These are phyloP conservation scores for Lactarius indigo DNA, from an alignment of 768 basidiomycete genomes.

Conservation along the genomic window DNA sequence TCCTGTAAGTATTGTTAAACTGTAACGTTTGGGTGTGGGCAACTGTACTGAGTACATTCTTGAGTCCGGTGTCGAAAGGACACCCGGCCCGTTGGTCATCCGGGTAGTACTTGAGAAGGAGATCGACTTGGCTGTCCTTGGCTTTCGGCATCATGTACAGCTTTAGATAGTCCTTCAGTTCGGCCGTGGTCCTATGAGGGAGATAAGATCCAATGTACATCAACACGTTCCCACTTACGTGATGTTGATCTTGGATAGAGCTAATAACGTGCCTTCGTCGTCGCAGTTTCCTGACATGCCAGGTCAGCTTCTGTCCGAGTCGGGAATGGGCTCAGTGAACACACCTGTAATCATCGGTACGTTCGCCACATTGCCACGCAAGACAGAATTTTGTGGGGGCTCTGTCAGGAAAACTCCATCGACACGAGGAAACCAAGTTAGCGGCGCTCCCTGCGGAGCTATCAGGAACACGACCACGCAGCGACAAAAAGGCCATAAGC, in stretches of 20 bases:
- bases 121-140: conserved; percentile 18
- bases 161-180: conserved; percentile 16
- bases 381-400: conserved; percentile 26
- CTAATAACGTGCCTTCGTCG: conserved; percentile 56
- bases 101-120: conserved; percentile 28
- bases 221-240: conserved; percentile 27
- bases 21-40: neutral
- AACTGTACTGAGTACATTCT: conserved; percentile 31
- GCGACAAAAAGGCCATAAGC: no score
- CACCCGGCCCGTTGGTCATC: conserved; percentile 17
- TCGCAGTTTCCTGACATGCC: conserved; percentile 43
- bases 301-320: conserved; percentile 1
- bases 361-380: conserved; percentile 25
- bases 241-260: conserved; percentile 31
- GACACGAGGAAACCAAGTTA: conserved; percentile 29
- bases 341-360: conserved; percentile 27
- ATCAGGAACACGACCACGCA: neutral
- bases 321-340: neutral
- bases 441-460: conserved; percentile 25
- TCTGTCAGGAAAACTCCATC: conserved; percentile 30
- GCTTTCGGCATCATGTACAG: conserved; percentile 29
- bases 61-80: conserved; percentile 25
- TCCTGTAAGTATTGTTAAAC: neutral
- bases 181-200: neutral
- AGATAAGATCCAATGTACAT: neutral